Evolutionary conservation across 257 asterid species (phyloP).

Genomic region (Striga asiatica): DNA sequence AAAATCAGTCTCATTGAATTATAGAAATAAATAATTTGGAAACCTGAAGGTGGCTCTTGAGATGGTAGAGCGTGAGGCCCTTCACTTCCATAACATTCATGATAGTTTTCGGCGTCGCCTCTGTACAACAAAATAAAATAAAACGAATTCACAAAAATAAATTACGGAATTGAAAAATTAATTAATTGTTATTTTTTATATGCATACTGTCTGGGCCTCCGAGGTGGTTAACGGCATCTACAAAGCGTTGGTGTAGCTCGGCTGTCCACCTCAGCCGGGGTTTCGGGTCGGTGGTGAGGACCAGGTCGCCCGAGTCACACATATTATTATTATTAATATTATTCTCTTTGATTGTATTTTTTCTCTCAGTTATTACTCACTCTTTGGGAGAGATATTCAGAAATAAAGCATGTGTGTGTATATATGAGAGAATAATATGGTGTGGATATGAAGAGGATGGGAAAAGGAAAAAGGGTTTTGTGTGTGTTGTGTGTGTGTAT

Average conservation of each 20-base stretch:
- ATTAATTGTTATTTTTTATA: neutral
- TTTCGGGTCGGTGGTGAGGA: constrained; percentile 86
- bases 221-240: constrained; percentile 83
- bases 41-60: constrained; percentile 99
- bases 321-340: too few relatives aligned
- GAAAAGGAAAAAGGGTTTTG: too few relatives aligned
- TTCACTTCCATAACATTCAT: constrained; percentile 98
- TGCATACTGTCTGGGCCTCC: constrained; percentile 88
- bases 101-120: constrained; percentile 97
- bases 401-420: too few relatives aligned
- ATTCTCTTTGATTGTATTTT: too few relatives aligned
- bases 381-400: too few relatives aligned
- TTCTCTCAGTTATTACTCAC: too few relatives aligned
- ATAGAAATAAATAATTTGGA: neutral
- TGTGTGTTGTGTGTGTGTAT: too few relatives aligned
- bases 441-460: too few relatives aligned
- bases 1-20: neutral
- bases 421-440: too few relatives aligned
- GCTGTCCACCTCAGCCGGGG: constrained; percentile 95
- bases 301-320: constrained; percentile 87
- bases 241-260: constrained; percentile 88
- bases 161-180: neutral
- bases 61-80: constrained; percentile 96
- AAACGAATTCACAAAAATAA: neutral
- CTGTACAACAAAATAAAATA: constrained; percentile 18